A percentile compares a stretch with the other conserved stretches of the same genome.
Evolutionary conservation across 441 rosid species (phyloP).

Genomic region (Pelargonium cotyledonis): DNA sequence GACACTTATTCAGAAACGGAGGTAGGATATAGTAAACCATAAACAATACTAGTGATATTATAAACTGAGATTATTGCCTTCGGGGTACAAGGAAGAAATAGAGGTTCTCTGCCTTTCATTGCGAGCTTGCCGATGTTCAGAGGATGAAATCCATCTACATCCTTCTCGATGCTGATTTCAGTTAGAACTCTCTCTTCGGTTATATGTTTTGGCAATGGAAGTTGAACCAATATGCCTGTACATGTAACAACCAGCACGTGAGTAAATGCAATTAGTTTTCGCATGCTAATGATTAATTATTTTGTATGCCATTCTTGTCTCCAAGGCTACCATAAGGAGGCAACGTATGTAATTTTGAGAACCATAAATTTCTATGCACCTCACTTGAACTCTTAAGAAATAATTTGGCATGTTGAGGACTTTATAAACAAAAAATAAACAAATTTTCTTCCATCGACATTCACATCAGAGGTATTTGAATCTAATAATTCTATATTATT

Average conservation of each 20-base stretch:
- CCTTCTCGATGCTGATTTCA: slow-evolving; percentile 72
- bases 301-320: no score
- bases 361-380: no score
- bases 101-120: slow-evolving; percentile 94
- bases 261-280: background rate
- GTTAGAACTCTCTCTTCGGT: slow-evolving; percentile 76
- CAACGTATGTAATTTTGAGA: no score
- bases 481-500: background rate
- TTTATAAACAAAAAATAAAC: no score
- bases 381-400: no score
- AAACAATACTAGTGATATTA: background rate
- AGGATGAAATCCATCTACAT: slow-evolving; percentile 97
- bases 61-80: slow-evolving; percentile 44
- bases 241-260: slow-evolving; percentile 15
- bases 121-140: slow-evolving; percentile 90
- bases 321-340: no score
- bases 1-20: no score
- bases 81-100: slow-evolving; percentile 88
- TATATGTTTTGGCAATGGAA: slow-evolving; percentile 80
- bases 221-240: slow-evolving; percentile 82
- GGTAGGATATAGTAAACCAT: background rate
- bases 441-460: no score
- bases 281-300: no score
- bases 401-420: no score
- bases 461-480: no score